Conservation (phyloP, 768 basidiomycete genomes). For the Lactarius trivialis region DNA sequence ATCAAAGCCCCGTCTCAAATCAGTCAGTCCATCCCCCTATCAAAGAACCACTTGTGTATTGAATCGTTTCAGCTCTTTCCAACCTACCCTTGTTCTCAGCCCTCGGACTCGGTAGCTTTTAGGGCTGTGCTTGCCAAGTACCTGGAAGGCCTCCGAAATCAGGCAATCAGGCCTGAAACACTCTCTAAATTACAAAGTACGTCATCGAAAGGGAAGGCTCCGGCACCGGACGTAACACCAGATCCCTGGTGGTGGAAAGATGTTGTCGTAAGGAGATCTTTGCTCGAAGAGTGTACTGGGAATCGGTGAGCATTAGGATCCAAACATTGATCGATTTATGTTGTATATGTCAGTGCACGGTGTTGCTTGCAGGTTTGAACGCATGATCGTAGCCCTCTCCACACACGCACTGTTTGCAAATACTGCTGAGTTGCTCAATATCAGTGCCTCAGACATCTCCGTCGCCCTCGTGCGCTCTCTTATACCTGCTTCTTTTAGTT, state of each 20-base stretch:
- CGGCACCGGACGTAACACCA: slow-evolving; percentile 4
- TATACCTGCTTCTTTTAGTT: background rate
- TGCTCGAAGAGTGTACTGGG: slow-evolving; percentile 49
- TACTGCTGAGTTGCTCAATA: slow-evolving; percentile 20
- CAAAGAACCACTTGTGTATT: slow-evolving; percentile 2
- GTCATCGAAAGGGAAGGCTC: slow-evolving; percentile 22
- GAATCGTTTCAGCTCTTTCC: slow-evolving; percentile 36
- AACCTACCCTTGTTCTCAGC: slow-evolving; percentile 46
- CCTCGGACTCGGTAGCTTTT: slow-evolving; percentile 47
- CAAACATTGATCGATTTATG: background rate
- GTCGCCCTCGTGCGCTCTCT: slow-evolving; percentile 4
- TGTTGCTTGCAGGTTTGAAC: slow-evolving; percentile 39
- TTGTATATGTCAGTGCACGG: slow-evolving; percentile 11
- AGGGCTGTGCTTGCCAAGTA: slow-evolving; percentile 46
- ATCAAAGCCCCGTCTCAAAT: slow-evolving; percentile 27
- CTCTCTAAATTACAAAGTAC: slow-evolving; percentile 11
- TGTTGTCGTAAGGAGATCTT: slow-evolving; percentile 47
- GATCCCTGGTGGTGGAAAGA: slow-evolving; percentile 51
- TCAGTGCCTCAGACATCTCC: slow-evolving; percentile 14
- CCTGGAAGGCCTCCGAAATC: slow-evolving; percentile 41
- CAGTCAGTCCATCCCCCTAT: slow-evolving; percentile 23
- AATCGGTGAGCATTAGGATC: slow-evolving; percentile 34
- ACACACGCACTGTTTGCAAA: slow-evolving; percentile 42
- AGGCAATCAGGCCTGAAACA: slow-evolving; percentile 31
- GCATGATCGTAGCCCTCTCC: slow-evolving; percentile 44